A percentile compares a stretch with the other conserved stretches of the same genome.
These are phyloP conservation scores for Suhomyces xylopsoci DNA, from an alignment of 805 yeast genomes.

Conservation along the genomic window DNA sequence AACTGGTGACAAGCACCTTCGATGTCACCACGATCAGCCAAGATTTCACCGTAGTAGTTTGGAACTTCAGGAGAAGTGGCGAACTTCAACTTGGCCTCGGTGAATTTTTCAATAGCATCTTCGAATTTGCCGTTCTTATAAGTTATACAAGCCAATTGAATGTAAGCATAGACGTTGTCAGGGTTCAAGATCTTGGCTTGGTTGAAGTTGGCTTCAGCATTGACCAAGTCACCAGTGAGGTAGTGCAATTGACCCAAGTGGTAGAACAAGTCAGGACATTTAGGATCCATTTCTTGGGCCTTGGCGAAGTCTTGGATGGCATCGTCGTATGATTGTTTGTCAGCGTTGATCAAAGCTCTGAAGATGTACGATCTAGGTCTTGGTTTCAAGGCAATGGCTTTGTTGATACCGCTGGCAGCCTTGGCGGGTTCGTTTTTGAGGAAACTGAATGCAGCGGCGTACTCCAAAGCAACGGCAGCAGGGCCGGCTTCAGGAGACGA, in stretches of 20 bases:
- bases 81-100: constrained; percentile 67
- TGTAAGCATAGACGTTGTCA: constrained; percentile 75
- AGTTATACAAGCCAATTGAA: constrained; percentile 89
- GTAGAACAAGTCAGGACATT: constrained; percentile 80
- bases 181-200: constrained; percentile 74
- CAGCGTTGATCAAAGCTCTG: constrained; percentile 81
- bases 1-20: constrained; percentile 77
- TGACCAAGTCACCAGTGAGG: constrained; percentile 66
- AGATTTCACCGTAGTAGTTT: constrained; percentile 92
- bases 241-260: constrained; percentile 93
- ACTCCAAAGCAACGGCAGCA: constrained; percentile 75
- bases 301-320: constrained; percentile 63
- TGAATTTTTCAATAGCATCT: constrained; percentile 63
- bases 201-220: constrained; percentile 72
- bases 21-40: constrained; percentile 75
- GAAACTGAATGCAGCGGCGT: constrained; percentile 78
- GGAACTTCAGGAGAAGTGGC: constrained; percentile 89
- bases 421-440: constrained; percentile 67
- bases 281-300: constrained; percentile 67
- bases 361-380: constrained; percentile 80
- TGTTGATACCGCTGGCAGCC: constrained; percentile 63
- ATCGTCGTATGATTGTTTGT: constrained; percentile 60
- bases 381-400: constrained; percentile 64
- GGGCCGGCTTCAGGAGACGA: constrained; percentile 37
- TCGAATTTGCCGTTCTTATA: constrained; percentile 69